Percentiles rank a stretch among this genome's conserved stretches.
phyloP scores from a whole-genome alignment of 2,329 filamentous ascomycete species.

The Ascochyta viciae-villosae region DNA sequence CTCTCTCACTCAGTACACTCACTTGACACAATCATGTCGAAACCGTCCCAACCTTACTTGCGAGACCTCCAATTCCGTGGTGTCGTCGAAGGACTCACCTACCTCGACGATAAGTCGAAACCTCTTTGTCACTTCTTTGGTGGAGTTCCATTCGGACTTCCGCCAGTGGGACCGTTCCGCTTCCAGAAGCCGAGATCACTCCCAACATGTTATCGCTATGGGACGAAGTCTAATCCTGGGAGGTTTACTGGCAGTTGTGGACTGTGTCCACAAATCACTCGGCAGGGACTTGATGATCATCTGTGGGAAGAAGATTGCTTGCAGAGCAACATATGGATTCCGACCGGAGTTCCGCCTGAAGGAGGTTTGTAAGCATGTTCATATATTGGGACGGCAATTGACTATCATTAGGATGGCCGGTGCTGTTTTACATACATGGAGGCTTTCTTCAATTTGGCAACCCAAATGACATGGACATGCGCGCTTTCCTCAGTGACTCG shows the following conservation, averaged over 20 bases:
- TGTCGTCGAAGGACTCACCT: conserved; percentile 58
- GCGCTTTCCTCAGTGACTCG: conserved; percentile 58
- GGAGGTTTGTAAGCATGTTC: conserved; percentile 31
- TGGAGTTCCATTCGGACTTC: conserved; percentile 63
- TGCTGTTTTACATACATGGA: conserved; percentile 65
- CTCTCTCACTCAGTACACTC: background rate
- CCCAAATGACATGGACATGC: conserved; percentile 56
- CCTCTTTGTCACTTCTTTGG: conserved; percentile 61
- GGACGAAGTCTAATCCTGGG: conserved; percentile 57
- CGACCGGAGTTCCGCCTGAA: conserved; percentile 53
- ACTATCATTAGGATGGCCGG: conserved; percentile 58
- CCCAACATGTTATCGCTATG: conserved; percentile 59
- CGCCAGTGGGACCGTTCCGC: conserved; percentile 56
- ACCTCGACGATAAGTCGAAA: conserved; percentile 43
- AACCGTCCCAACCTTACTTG: conserved; percentile 36
- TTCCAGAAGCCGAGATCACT: conserved; percentile 59
- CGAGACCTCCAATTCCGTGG: conserved; percentile 55
- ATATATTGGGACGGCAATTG: background rate
- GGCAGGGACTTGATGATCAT: conserved; percentile 29
- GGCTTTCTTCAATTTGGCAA: conserved; percentile 65
- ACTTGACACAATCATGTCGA: conserved; percentile 22
- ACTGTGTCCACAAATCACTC: conserved; percentile 60
- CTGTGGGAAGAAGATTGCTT: conserved; percentile 62
- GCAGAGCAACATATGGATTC: conserved; percentile 64
- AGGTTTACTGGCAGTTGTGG: conserved; percentile 51